phyloP scores from a whole-genome alignment of 202 grass and related monocot genomes.

The Cymbopogon flexuosus region DNA sequence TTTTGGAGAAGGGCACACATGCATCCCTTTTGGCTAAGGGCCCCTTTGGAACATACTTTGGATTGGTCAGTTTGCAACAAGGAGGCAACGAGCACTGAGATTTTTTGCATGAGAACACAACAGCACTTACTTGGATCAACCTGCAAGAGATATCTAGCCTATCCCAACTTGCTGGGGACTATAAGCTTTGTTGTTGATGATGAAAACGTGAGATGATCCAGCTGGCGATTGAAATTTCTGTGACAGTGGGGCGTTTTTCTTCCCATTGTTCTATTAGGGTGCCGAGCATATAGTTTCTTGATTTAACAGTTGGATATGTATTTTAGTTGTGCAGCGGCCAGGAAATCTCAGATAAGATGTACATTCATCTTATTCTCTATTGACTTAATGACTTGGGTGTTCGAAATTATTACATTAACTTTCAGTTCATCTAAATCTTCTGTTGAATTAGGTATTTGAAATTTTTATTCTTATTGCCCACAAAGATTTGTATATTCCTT shows the following conservation, averaged over 20 bases:
- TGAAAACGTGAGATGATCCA: neutral
- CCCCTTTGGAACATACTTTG: slow-evolving; percentile 55
- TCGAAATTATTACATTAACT: neutral
- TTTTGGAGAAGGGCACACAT: slow-evolving; percentile 86
- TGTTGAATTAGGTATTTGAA: neutral
- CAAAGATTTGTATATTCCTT: too few relatives aligned
- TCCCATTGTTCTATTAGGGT: slow-evolving; percentile 20
- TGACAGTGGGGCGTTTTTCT: slow-evolving; percentile 20
- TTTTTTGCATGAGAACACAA: neutral
- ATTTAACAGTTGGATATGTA: slow-evolving; percentile 30
- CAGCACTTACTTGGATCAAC: neutral
- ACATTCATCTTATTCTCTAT: slow-evolving; percentile 23
- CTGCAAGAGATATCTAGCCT: neutral
- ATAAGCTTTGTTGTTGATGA: neutral
- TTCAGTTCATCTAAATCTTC: slow-evolving; percentile 11
- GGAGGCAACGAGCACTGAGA: slow-evolving; percentile 42
- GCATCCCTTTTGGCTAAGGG: slow-evolving; percentile 83
- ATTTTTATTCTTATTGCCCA: neutral
- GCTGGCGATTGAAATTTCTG: slow-evolving; percentile 6
- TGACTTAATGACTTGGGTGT: neutral
- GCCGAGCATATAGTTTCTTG: slow-evolving; percentile 15
- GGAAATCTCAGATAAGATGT: slow-evolving; percentile 24
- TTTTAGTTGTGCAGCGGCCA: slow-evolving; percentile 8
- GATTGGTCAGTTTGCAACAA: slow-evolving; percentile 77
- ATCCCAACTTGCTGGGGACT: neutral